Base-by-base conservation (phyloP, 2,329 filamentous ascomycete genomes). In the Diplodia seriata region DNA sequence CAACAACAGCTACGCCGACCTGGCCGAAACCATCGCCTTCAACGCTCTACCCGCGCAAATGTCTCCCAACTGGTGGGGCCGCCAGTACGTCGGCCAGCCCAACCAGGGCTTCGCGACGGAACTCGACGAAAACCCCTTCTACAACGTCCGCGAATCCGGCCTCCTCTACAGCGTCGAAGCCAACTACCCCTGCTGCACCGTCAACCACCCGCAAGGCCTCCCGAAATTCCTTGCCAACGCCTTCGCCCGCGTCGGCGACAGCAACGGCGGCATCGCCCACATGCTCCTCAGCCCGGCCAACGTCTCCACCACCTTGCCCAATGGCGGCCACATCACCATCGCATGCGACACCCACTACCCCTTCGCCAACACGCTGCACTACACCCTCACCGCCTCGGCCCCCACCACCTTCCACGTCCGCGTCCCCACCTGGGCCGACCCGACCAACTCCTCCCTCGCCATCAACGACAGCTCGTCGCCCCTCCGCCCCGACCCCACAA, bases 131-230 rank as follows among this genome's bases (percentile, higher is more conserved):
- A 77, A 76, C 8, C 83, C 81, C 0, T 87, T 85, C 73, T 86
- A 77, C 66, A 85, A 85, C 66, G 81, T 83, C 29, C 81, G 82
- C 59, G 75, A 73, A 5, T 73, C 74, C 33, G 81, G 81, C 2
- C 80, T 83, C 49, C 83, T 82, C 0, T 87, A 84, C 71, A 85
- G 84, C 1, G 75, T 86, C 15, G 84, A 86, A 67, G 83, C 83
- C 8, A 61, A 71, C 47, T 86, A 81, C 61, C 82, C 83, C 1
- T 88, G 85, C 74, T 88, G 86, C 71, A 86, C 85, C 1, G 86
- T 88, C 68, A 88, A 88, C 68, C 84, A 87, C 70, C 83, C 81
- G 1, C 85, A 87, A 71, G 86, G 83, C 9, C 86, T 83, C 69
- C 85, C 86, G 0, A 87, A 87, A 70, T 87, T 85, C 67, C 73